Evolutionary conservation across 2,329 filamentous ascomycete genomes (phyloP), one percentile per base, ranked within the genome.

Genomic region (Aspergillus sclerotialis): DNA sequence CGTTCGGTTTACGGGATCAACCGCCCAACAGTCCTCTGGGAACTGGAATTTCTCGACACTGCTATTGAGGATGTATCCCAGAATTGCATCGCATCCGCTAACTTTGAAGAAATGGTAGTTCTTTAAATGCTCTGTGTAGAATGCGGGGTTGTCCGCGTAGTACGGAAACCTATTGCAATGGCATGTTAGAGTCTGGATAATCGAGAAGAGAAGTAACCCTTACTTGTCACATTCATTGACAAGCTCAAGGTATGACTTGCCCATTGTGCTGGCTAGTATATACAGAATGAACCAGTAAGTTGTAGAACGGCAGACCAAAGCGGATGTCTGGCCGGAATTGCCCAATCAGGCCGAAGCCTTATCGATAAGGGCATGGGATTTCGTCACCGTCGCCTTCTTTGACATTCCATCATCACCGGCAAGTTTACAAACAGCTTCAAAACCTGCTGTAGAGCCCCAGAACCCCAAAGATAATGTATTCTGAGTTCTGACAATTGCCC

Each of bases 91-190:
- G 66, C 76, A 80, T 7, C 78, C 63, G 9, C 82, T 64, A 11
- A 84, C 78, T 54, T 80, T 85, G 43, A 94, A 72, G 16, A 68
- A 70, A 50, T 78, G 73, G 59, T 77, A 78, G 7, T 70, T 68
- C 32, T 62, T 59, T 38, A 76, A 61, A 41, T 75, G 63, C 28
- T 66, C 59, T 28, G 71, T 63, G 58, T 82, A 78, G 32, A 67
- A 65, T 38, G 72, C 56, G 7, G 76, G 72, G 44, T 80, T 67
- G 35, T 68, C 70, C 36, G 81, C 70, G 36, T 74, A 71, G 62
- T 93, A 86, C 1, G 88, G 88, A 53, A 94, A 94, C 52, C 84
- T 90, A 50, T 32, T 30, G 28, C n/a, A 16, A 29, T 32, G 14
- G 35, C 54, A 29, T 48, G 48, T 44, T 12, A 38, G 34, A 3